Evolutionary conservation across 768 basidiomycete species (phyloP), one percentile per base, ranked within the genome.

Genomic region (Agrocybe chaxingu): DNA sequence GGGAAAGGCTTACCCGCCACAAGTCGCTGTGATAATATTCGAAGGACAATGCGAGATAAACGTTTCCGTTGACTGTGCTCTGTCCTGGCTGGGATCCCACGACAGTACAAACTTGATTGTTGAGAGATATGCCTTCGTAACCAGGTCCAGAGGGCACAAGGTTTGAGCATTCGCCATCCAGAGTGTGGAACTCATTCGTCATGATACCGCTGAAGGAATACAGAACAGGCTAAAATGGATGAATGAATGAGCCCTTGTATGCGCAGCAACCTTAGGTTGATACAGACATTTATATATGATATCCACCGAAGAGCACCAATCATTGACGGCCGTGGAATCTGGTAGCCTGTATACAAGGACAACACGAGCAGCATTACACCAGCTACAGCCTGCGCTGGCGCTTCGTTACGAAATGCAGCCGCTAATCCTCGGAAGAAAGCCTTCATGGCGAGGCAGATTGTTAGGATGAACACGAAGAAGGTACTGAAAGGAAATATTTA

Each of bases 141-240:
- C 80, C 80, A 0, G 84, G 69, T 0, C 87, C 86, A 3, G 70
- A 73, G 3, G 87, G 84, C 0, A 84, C 80, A 10, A 88, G 68
- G 36, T 70, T 64, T 19, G 84, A 69, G 59, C 85, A 86, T 10
- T 68, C 60, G 40, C 85, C 89, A 16, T 86, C 65, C 6, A 88
- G 67, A 0, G 79, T 84, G 56, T 78, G 81, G 68, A 94, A 93
- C 65, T 96, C 91, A 66, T 93, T 95, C 16, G 80, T 74, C 62
- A 95, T 74, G 37, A 93, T 64, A 0, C 78, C 74, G 53, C 92
- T 87, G 62, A 94, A 93, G 0, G 80, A 85, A 61, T 83, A 92
- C 2, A 71, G 77, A 34, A 90, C 53, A 47, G 92, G 76, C 83
- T 84, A 52, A 9, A 38, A 44, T 42, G 3, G 33, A 46, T 29